Conservation (phyloP, 2,329 filamentous ascomycete species). For the Coniochaeta prunicola region DNA sequence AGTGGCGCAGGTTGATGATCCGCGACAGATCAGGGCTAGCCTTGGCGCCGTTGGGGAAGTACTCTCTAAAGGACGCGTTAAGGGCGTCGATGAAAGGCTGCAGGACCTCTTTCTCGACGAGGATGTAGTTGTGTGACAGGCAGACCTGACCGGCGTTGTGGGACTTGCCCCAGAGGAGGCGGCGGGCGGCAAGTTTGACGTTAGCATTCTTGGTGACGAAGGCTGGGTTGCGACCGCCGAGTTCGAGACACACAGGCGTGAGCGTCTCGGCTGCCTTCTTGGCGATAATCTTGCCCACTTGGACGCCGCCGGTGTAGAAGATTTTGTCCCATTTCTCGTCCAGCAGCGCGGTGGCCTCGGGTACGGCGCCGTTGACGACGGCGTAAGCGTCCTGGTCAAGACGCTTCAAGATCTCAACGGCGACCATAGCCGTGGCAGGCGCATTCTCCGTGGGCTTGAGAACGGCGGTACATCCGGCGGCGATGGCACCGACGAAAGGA, state of each 20-base stretch:
- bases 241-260: constrained; percentile 82
- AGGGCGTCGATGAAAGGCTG: constrained; percentile 67
- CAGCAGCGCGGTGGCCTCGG: constrained; percentile 74
- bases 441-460: constrained; percentile 87
- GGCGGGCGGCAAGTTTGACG: constrained; percentile 69
- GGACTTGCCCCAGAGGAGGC: constrained; percentile 84
- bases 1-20: constrained; percentile 75
- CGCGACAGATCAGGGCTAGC: constrained; percentile 71
- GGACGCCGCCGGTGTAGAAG: constrained; percentile 80
- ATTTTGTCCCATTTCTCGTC: constrained; percentile 97
- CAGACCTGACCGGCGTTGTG: constrained; percentile 87
- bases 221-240: constrained; percentile 87
- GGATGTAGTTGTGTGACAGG: constrained; percentile 84
- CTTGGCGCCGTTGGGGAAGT: constrained; percentile 77
- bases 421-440: constrained; percentile 66
- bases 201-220: constrained; percentile 83
- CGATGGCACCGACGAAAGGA: constrained; percentile 82
- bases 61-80: constrained; percentile 62
- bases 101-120: constrained; percentile 70
- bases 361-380: constrained; percentile 72
- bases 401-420: constrained; percentile 70
- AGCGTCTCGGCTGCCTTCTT: constrained; percentile 84
- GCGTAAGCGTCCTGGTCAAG: constrained; percentile 73
- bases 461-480: constrained; percentile 82
- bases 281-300: constrained; percentile 78